Percentiles rank a stretch among this genome's conserved stretches.
These are phyloP conservation scores for Cyclostephanos tholiformis DNA, from an alignment of 108 stramenopile genomes.

Conservation along the genomic window DNA sequence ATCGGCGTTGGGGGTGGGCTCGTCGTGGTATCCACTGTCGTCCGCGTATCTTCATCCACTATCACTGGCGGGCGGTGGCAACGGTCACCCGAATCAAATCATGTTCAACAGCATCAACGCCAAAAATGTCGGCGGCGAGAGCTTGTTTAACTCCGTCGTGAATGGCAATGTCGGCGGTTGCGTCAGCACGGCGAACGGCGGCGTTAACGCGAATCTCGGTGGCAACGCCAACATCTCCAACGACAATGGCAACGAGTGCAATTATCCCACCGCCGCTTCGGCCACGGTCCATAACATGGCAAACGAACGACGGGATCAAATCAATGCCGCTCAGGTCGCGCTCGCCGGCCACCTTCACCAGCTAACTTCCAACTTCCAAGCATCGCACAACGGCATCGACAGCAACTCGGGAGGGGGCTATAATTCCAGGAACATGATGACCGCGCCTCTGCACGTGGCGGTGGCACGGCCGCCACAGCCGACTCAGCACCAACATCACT, in stretches of 20 bases:
- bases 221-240: background rate
- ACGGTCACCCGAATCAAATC: background rate
- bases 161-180: background rate
- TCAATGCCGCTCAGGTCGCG: background rate
- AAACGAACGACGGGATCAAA: no score
- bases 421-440: no score
- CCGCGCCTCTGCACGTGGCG: background rate
- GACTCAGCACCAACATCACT: constrained; percentile 39
- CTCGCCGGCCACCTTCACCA: constrained; percentile 14
- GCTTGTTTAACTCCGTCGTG: background rate
- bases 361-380: constrained; percentile 20
- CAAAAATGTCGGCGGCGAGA: background rate
- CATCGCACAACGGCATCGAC: background rate
- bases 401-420: no score
- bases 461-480: background rate
- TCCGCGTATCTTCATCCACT: background rate
- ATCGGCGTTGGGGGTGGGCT: background rate
- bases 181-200: background rate
- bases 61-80: background rate
- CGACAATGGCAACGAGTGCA: background rate
- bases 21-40: background rate
- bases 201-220: background rate
- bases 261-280: background rate
- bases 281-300: background rate
- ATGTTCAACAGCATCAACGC: background rate